Base-by-base conservation (phyloP, 2,329 filamentous ascomycete genomes). In the Colletotrichum godetiae region DNA sequence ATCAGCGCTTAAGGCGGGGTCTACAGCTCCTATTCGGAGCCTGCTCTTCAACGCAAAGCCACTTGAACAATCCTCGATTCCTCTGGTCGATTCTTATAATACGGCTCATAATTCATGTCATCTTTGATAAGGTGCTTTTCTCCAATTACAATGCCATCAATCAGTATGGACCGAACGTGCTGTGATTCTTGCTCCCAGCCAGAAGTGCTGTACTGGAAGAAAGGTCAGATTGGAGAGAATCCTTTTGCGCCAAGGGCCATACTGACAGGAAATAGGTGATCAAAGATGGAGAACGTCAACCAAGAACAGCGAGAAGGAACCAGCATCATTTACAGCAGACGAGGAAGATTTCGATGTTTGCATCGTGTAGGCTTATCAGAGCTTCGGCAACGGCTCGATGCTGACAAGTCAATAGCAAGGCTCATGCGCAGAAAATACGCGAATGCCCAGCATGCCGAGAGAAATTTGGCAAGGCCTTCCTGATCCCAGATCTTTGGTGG, bases 401-500 rank as follows among this genome's bases (percentile, higher is more conserved):
- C 56, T 73, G 19, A 73, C 31, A 12, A 11, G 6, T 4, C 27
- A 12, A 6, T 1, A 84, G 82, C 33, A 74, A 80, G 15, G 78
- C 81, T 2, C 76, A 78, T 10, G 82, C 82, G 1, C 78, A 81
- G 24, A 59, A 55, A 2, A 76, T 82, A 12, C 81, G 81, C 22
- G 52, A 70, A 5, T 84, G 81, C 29, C 2, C 49, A 1, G 35
- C 15, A 5, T 84, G 82, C 35, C 77, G 68, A 4, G 19, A 29
- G 0, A 70, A 72, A 3, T 78, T 84, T 58, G 76, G 72, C 1
- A 15, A 77, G 1, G 66, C 29, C 0, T 81, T 81, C 55, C 31
- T 29, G 2, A 80, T 84, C 13, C 81, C 82, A 1, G 70, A 79
- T 13, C 46, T 78, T 0, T 85, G 81, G 81, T 85, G 83, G 83